Evolutionary conservation across 116 monocot genomes (phyloP).

Genomic region (Posidonia oceanica): DNA sequence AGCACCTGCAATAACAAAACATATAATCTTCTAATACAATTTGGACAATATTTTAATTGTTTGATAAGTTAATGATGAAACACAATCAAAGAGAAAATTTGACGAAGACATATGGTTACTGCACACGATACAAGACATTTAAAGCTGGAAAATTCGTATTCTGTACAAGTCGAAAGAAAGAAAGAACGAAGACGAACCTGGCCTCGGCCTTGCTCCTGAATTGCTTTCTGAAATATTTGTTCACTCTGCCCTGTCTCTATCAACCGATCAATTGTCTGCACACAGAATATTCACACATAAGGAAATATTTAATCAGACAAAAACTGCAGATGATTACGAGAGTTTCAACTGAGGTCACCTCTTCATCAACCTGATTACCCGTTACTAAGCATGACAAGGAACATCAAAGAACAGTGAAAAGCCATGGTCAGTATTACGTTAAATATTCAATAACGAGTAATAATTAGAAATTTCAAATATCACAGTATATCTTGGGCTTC

Average conservation of each 20-base stretch:
- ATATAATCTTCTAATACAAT: no score
- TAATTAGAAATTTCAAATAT: neutral
- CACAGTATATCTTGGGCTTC: neutral
- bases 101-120: no score
- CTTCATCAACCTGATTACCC: slow-evolving; percentile 85
- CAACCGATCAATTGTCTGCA: slow-evolving; percentile 79
- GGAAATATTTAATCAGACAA: slow-evolving; percentile 10
- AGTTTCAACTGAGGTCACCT: slow-evolving; percentile 40
- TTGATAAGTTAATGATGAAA: no score
- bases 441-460: neutral
- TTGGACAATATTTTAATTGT: no score
- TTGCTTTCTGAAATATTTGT: slow-evolving; percentile 91
- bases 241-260: slow-evolving; percentile 97
- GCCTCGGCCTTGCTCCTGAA: slow-evolving; percentile 92
- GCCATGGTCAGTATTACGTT: neutral
- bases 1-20: slow-evolving; percentile 4
- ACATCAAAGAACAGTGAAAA: slow-evolving; percentile 5
- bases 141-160: no score
- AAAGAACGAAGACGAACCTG: slow-evolving; percentile 31
- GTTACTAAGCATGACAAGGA: slow-evolving; percentile 45
- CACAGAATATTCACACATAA: slow-evolving; percentile 6
- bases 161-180: neutral
- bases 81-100: no score
- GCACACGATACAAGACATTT: no score
- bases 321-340: neutral